Base-by-base conservation (phyloP, 371 early-diverging fungal species). In the Syncephalis fuscata region DNA sequence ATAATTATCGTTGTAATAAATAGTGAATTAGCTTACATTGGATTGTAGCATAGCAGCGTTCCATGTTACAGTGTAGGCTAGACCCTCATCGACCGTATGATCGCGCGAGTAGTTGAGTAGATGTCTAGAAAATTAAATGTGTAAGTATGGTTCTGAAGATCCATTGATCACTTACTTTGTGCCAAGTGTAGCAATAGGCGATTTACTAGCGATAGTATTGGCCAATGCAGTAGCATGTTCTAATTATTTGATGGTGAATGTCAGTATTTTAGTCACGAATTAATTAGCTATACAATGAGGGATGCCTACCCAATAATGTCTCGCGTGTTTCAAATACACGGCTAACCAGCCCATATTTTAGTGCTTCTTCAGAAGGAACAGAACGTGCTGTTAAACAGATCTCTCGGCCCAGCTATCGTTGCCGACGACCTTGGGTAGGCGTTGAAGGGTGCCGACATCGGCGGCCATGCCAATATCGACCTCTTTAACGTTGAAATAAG, bases 381-480 rank as follows among this genome's bases (percentile, higher is more conserved):
- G 71, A 74, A 54, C 94, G 75, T 0, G 75, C 92, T 4, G 94
- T 92, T 38, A 73, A 71, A 56, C 85, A 85, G 10, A 88, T 61
- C 49, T 96, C 97, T 51, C 92, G 25, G 88, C 84, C 78, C 85
- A 76, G 62, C 85, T 79, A 48, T 77, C 66, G 63, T 88, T 93
- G 20, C 92, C 93, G 48, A 92, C 85, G 8, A 92, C 73, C 64
- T 92, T 93, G 38, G 92, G 92, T 19, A 96, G 67, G 19, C 97
- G 76, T 63, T 95, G 96, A 39, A 96, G 70, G 22, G 93, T 86
- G 36, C 68, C 86, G 10, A 85, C 70, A 60, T 85, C 86, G 2
- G 92, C 90, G 20, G 88, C 88, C 58, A 94, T 56, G 19, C 90
- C 92, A 54, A 92, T 69, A 56, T 91, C 90, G 5, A 92, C 87